Evolutionary conservation across 2,329 filamentous ascomycete species (phyloP).

Genomic region (Sporothrix humicola): DNA sequence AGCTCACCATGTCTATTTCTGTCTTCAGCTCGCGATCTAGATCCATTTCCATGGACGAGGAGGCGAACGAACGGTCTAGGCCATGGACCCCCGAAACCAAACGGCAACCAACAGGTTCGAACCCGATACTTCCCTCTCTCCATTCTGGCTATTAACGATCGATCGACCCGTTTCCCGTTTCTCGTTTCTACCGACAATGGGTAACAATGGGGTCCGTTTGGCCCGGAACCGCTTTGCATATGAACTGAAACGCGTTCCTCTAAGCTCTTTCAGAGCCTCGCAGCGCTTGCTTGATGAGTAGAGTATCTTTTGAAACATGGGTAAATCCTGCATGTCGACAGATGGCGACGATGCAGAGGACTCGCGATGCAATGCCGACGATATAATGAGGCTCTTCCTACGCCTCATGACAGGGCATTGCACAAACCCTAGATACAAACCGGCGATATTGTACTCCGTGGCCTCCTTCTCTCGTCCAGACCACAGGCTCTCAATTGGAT

Average conservation of each 20-base stretch:
- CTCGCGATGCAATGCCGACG: not conserved
- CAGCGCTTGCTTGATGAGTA: not conserved
- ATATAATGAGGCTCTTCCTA: not conserved
- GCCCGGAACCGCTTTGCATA: not conserved
- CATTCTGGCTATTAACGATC: slow-evolving; percentile 10
- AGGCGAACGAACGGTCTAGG: not conserved
- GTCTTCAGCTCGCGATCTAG: slow-evolving; percentile 11
- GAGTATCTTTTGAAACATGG: not conserved
- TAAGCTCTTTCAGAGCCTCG: not conserved
- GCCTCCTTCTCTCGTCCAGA: not conserved
- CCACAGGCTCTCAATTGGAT: not conserved
- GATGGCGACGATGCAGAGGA: not conserved
- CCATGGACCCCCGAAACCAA: not conserved
- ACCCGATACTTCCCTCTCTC: too few species aligned
- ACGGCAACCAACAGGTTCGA: too few species aligned
- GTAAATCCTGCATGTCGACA: not conserved
- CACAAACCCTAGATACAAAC: not conserved
- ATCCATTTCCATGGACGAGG: not conserved
- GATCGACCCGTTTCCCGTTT: not conserved
- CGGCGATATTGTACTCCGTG: not conserved
- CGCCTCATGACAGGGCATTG: not conserved
- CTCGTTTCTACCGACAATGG: not conserved
- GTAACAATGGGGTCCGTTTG: too few species aligned
- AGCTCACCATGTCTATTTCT: not conserved
- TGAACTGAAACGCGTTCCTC: not conserved